Base-by-base conservation (phyloP, 129 eudicot species). In the Silybum marianum region DNA sequence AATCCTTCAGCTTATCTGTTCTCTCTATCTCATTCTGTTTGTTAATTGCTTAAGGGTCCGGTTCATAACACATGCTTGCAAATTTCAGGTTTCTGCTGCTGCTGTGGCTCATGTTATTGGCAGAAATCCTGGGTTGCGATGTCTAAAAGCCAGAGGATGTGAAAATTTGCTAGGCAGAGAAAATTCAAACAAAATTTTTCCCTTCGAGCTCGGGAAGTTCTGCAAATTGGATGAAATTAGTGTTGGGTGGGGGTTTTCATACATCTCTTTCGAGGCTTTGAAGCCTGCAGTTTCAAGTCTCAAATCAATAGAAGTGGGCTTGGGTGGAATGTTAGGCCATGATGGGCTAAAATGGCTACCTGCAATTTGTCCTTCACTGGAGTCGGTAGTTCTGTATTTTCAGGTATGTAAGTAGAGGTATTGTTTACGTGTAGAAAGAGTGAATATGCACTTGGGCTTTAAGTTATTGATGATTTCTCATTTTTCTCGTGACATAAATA, bases 241-340 rank as follows among this genome's bases (percentile, higher is more conserved):
- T 77, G 78, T 87, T 30, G 99, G 99, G 65, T 95, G 99, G 99
- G 99, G 99, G 80, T 92, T 89, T 81, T 90, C 97, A 0, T 81
- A 39, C 74, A 77, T 58, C 10, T 86, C 88, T 58, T 75, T 95
- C 22, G 86, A 80, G 68, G 79, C 80, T 78, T 72, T 95, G 51
- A 73, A 70, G 75, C 90, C 97, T 78, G 84, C 95, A 25, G 16
- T 88, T 72, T 75, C 81, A 75, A 78, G 80, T 71, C 81, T 95
- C 12, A 89, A 81, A 82, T 42, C 87, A 62, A 46, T 95, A 63
- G 71, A 74, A 77, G 88, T 95, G 48, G 99, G 99, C 83, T 80
- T 95, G 81, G 99, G 99, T 84, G 97, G 89, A 70, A 81, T 85
- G 22, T 85, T 95, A 72, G 93, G 97, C 62, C 84, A 83, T 18